These are phyloP conservation scores for Oidiodendron maius DNA, from an alignment of 495 filamentous ascomycete species.

Conservation along the genomic window DNA sequence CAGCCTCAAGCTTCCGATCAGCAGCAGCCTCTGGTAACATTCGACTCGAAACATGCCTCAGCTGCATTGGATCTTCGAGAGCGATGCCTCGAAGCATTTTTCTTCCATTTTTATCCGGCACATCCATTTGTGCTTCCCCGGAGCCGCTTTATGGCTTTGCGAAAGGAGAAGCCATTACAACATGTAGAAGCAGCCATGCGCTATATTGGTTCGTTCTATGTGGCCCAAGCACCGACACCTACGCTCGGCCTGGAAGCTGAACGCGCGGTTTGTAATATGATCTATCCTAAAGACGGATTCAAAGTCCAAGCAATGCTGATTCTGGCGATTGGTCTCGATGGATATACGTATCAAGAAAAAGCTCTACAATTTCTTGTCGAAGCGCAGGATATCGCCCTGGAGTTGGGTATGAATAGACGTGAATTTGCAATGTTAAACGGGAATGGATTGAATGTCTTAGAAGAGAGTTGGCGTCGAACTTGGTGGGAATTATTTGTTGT, in stretches of 20 bases:
- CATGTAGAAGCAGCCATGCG: conserved; percentile 57
- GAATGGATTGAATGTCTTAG: conserved; percentile 39
- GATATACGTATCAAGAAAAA: conserved; percentile 59
- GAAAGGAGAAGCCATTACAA: conserved; percentile 37
- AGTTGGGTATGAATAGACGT: conserved; percentile 66
- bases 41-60: conserved; percentile 9
- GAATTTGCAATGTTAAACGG: conserved; percentile 41
- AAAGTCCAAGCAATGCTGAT: conserved; percentile 73
- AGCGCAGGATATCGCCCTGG: conserved; percentile 65
- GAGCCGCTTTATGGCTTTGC: conserved; percentile 35
- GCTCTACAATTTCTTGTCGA: conserved; percentile 59
- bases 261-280: conserved; percentile 40
- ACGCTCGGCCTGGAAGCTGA: conserved; percentile 52
- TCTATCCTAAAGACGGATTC: conserved; percentile 53
- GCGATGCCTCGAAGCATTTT: conserved; percentile 49
- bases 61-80: conserved; percentile 15
- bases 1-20: conserved; percentile 11
- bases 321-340: conserved; percentile 72
- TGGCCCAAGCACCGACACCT: conserved; percentile 43
- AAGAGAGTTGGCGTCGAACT: conserved; percentile 76
- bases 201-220: conserved; percentile 61
- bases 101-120: conserved; percentile 58
- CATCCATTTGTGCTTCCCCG: conserved; percentile 62
- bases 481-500: conserved; percentile 90
- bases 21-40: conserved; percentile 17